phyloP scores from a whole-genome alignment of 2,329 filamentous ascomycete genomes.

The Aureobasidium namibiae region DNA sequence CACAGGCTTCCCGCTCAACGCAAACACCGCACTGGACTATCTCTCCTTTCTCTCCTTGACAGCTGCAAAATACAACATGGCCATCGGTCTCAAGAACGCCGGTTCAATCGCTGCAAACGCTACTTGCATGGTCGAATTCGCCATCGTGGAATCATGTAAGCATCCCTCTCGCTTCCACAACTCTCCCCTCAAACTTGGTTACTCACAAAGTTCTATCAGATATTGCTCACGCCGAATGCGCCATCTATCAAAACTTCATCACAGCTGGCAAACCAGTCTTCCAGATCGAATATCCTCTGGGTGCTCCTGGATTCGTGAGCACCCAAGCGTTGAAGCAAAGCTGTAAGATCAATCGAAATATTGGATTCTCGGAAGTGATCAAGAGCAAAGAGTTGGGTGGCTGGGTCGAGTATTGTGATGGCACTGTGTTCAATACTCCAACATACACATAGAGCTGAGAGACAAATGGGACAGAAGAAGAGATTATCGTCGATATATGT shows the following conservation, averaged over 20 bases:
- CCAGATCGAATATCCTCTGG: slow-evolving; percentile 61
- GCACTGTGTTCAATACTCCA: not conserved
- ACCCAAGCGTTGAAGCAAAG: slow-evolving; percentile 23
- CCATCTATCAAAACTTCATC: slow-evolving; percentile 50
- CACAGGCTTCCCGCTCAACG: slow-evolving; percentile 53
- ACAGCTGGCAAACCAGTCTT: slow-evolving; percentile 59
- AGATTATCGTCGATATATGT: not conserved
- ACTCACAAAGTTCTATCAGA: not conserved
- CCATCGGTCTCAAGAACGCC: slow-evolving; percentile 62
- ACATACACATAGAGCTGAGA: not conserved
- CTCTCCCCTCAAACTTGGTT: too few species aligned
- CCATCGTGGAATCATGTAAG: slow-evolving; percentile 60
- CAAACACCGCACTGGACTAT: slow-evolving; percentile 49
- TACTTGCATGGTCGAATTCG: slow-evolving; percentile 51
- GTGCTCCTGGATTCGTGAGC: slow-evolving; percentile 31
- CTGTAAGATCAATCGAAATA: slow-evolving; percentile 34
- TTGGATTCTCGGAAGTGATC: slow-evolving; percentile 42
- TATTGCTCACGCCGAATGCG: slow-evolving; percentile 52
- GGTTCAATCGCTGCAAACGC: slow-evolving; percentile 48
- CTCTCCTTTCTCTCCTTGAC: slow-evolving; percentile 52
- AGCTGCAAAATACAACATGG: slow-evolving; percentile 47
- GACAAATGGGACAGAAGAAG: too few species aligned
- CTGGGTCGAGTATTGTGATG: slow-evolving; percentile 39
- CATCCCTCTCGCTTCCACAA: too few species aligned
- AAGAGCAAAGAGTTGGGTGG: slow-evolving; percentile 58